Base-by-base conservation (phyloP, 169 alveolate species). In the Plasmodium cynomolgi region DNA sequence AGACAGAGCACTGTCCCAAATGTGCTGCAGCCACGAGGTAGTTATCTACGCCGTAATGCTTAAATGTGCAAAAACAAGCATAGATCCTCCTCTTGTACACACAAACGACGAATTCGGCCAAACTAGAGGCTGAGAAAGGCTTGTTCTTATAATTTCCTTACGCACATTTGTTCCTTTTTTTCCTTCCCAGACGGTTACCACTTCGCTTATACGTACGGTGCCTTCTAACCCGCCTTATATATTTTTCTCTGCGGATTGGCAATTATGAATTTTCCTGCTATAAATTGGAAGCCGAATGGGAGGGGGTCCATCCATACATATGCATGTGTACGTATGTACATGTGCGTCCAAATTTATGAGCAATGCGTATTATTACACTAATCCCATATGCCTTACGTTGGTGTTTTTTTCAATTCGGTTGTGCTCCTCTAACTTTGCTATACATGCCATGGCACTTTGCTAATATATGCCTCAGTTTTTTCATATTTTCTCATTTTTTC, bases 271-370 rank as follows among this genome's bases (percentile, higher is more conserved):
- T 68, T 68, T 68, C 77, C 77, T 9, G 77, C 31, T 68, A 26
- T 68, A 29, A 20, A 68, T 29, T n/a, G 41, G 37, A 20, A 29
- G n/a, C 62, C 9, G 77, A 11, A 26, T 44, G 37, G 41, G 5
- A 17, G n/a, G 6, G 6, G n/a, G 6, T 62, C 34, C 77, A 68
- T 68, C 77, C 39, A 68, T 29, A 68, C 37, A 68, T 68, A 26
- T 68, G 37, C 77, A 68, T 29, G 37, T 80, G 50, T 77, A 77
- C 29, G 13, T 33, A 77, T 77, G 50, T 77, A 77, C 29, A 80
- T 15, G 33, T 41, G 4, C 56, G 58, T 41, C 71, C 56, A 41
- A 9, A 41, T 41, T 68, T 68, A 68, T 68, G 17, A 13, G 39
- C 72, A 41, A 41, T 80, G 4, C 74, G 15, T 34, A 80, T 15